phyloP scores from a whole-genome alignment of 768 basidiomycete genomes.

The Coprinopsis marcescibilis region DNA sequence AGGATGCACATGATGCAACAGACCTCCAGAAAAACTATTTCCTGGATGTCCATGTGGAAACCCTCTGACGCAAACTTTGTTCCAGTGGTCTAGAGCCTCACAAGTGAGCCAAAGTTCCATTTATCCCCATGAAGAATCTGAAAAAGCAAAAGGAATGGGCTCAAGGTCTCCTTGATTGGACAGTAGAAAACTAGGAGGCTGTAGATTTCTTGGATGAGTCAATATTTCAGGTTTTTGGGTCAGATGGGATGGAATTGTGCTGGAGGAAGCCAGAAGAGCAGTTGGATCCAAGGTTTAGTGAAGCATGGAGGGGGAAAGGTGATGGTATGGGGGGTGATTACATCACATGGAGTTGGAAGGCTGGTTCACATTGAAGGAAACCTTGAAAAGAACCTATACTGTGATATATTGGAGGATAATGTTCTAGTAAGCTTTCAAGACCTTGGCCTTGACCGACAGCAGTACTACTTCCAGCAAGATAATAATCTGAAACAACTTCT shows the following conservation, averaged over 20 bases:
- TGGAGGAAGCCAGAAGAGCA: constrained; percentile 23
- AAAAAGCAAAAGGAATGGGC: constrained; percentile 18
- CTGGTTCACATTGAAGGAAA: constrained; percentile 27
- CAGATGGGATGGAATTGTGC: constrained; percentile 26
- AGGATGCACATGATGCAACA: constrained; percentile 10
- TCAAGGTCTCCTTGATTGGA: constrained; percentile 19
- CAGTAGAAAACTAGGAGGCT: constrained; percentile 21
- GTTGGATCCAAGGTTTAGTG: constrained; percentile 18
- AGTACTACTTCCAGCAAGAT: constrained; percentile 29
- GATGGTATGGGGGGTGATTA: constrained; percentile 33
- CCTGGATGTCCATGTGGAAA: constrained; percentile 13
- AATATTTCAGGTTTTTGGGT: constrained; percentile 26
- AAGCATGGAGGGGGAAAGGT: constrained; percentile 32
- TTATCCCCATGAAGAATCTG: constrained; percentile 16
- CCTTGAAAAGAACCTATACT: constrained; percentile 21
- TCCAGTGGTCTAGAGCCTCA: constrained; percentile 6
- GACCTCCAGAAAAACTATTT: constrained; percentile 17
- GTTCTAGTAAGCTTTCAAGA: constrained; percentile 22
- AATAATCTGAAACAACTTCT: constrained; percentile 36
- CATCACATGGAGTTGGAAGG: constrained; percentile 19
- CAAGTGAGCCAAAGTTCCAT: constrained; percentile 12
- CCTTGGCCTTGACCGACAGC: constrained; percentile 13
- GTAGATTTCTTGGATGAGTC: constrained; percentile 30
- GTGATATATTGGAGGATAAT: constrained; percentile 23
- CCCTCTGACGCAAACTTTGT: constrained; percentile 12